Evolutionary conservation across 495 filamentous ascomycete genomes (phyloP), one percentile per base, ranked within the genome.

Genomic region (Aspergillus asperescens): DNA sequence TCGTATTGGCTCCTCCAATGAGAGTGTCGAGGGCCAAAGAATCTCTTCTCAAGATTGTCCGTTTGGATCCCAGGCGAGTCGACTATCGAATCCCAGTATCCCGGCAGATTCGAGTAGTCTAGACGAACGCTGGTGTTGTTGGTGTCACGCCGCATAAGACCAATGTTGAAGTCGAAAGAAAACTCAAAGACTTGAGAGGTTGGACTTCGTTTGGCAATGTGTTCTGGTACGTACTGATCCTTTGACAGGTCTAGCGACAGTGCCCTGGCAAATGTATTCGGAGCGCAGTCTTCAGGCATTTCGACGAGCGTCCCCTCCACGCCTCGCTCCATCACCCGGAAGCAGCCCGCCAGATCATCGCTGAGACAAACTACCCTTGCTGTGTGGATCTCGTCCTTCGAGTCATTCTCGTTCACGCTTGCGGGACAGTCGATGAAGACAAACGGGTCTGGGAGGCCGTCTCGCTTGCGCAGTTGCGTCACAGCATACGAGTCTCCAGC

Each of bases 241-340:
- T 25, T 42, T 32, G 35, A 20, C 16, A 48, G 29, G 25, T 15
- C 18, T 19, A 27, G 37, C 19, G 24, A 54, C 8, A 20, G 15
- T 19, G 18, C 46, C 39, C 13, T 31, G 19, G 18, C 46, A 25
- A 22, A 45, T 18, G 27, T 48, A 41, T 20, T 41, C 42, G 34
- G 43, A 5, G 39, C 52, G 23, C 52, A 54, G n/a, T 45, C 43
- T 4, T 35, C 27, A 7, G 51, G 51, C 51, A 54, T 54, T 12
- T 48, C 19, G 2, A 54, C 24, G 18, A 54, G 35, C 2, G 51
- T 54, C n/a, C 51, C 51, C 15, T 44, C 42, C 1, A 37, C 51
- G 15, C 51, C 51, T n/a, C 38, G 31, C 3, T 44, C 42, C 28
- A 34, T 29, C 5, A 37, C 9, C 23, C 51, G n/a, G 23, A 31